A percentile compares a stretch with the other conserved stretches of the same genome.
Evolutionary conservation across 73 alveolate species (phyloP).

Genomic region (Tetrahymena elliotti): DNA sequence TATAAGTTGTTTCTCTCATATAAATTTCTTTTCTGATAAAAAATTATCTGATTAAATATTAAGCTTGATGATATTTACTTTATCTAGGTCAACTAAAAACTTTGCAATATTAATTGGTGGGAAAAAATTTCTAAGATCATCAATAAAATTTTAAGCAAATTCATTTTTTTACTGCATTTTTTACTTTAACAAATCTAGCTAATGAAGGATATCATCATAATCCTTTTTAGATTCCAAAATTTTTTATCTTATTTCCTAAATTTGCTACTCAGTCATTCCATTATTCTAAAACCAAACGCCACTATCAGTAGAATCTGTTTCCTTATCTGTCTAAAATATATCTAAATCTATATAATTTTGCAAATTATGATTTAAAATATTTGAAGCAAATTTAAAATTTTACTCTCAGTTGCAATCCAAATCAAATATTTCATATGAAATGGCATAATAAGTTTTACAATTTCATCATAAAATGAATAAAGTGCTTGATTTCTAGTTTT

Average conservation of each 20-base stretch:
- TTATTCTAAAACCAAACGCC: not conserved
- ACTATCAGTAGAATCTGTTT: not conserved
- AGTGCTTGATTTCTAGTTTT: not conserved
- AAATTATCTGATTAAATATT: not conserved
- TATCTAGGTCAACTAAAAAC: conserved; percentile 33
- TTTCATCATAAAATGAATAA: not conserved
- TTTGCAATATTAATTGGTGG: conserved; percentile 27
- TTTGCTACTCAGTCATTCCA: not conserved
- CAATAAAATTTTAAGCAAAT: conserved; percentile 18
- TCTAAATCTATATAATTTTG: not conserved
- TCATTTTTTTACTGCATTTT: not conserved
- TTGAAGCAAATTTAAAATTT: not conserved
- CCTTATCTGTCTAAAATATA: not conserved
- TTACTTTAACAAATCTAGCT: not conserved
- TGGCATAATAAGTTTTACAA: not conserved
- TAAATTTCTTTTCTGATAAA: conserved; percentile 18
- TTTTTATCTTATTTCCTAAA: not conserved
- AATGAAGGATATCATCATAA: not conserved
- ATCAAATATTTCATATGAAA: not conserved
- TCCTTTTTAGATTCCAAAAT: not conserved
- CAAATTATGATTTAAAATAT: not conserved
- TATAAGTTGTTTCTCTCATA: not conserved
- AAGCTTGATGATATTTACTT: not conserved
- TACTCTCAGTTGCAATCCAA: not conserved
- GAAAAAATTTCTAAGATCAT: conserved; percentile 30